Evolutionary conservation across 352 stramenopile species (phyloP), one percentile per base, ranked within the genome.

Genomic region (Globisporangium spinosum): DNA sequence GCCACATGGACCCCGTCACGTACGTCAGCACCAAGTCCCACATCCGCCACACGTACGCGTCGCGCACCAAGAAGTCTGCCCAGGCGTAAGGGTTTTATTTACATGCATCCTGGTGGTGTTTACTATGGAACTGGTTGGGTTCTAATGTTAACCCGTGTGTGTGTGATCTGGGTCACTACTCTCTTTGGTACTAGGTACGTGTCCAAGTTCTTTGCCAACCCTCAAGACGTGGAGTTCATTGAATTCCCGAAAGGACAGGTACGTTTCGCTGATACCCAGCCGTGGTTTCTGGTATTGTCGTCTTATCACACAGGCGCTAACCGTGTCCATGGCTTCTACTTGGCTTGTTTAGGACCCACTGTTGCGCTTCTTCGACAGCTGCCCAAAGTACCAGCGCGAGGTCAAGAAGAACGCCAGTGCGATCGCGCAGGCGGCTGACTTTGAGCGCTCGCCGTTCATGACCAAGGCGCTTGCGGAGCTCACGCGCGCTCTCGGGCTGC

Each of bases 291-390:
- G 2, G 38, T 17, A 45, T 45, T 17, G 3, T 17, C 38, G 1
- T 45, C 12, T 45, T 13, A 20, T 45, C 38, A 45, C 38, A 4
- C 38, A 45, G 12, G 38, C 38, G 38, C 25, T 25, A 40, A 40
- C 25, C 12, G 1, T 15, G 13, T 9, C 15, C 25, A 23, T 22
- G 34, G 55, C 27, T 60, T 55, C 9, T 13, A 53, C 32, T 38
- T 61, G 49, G 8, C 22, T 10, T 51, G 15, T 12, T 10, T 51
- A 89, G 80, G 82, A 91, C 53, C 72, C 60, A 5, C 56, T 88
- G 7, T 58, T 91, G 45, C 83, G 85, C 15, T 94, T 91, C 75
- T 92, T 82, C 68, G 83, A 92, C 62, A 70, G 76, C 29, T 94
- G 85, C 57, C 71, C 76, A 20, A 78, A 71, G 25, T 94, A 94